Evolutionary conservation across 2,329 filamentous ascomycete genomes (phyloP).

Genomic region (Fusarium palustre): DNA sequence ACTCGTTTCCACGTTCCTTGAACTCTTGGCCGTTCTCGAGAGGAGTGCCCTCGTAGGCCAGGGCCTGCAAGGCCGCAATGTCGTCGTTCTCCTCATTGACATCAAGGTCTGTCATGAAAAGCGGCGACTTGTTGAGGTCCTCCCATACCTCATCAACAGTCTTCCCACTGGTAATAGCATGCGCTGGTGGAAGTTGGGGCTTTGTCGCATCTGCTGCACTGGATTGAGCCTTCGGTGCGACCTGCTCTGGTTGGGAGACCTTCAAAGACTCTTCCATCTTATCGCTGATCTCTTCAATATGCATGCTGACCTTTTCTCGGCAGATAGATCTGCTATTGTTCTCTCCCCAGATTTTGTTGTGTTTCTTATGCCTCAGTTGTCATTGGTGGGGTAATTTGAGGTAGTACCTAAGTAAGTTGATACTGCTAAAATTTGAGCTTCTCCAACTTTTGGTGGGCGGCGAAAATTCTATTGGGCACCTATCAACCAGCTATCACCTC

Average conservation of each 20-base stretch:
- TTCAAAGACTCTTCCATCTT: slow-evolving; percentile 54
- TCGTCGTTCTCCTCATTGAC: slow-evolving; percentile 87
- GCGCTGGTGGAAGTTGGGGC: slow-evolving; percentile 61
- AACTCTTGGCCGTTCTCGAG: slow-evolving; percentile 86
- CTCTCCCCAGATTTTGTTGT: slow-evolving; percentile 2
- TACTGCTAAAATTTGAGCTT: slow-evolving; percentile 43
- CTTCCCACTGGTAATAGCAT: slow-evolving; percentile 57
- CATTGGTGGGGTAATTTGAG: slow-evolving; percentile 21
- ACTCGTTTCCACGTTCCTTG: slow-evolving; percentile 92
- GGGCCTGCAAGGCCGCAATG: slow-evolving; percentile 86
- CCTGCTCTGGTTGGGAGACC: slow-evolving; percentile 26
- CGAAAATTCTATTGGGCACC: slow-evolving; percentile 46
- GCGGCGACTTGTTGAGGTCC: slow-evolving; percentile 73
- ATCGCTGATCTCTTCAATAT: slow-evolving; percentile 58
- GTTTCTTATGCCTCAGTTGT: slow-evolving; percentile 15
- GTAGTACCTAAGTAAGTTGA: slow-evolving; percentile 28
- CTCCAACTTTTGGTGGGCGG: slow-evolving; percentile 43
- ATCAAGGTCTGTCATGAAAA: slow-evolving; percentile 96
- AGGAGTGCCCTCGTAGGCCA: slow-evolving; percentile 92
- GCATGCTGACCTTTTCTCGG: slow-evolving; percentile 46
- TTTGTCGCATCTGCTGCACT: slow-evolving; percentile 43
- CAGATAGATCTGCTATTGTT: neutral
- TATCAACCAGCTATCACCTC: slow-evolving; percentile 26
- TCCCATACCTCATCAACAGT: slow-evolving; percentile 67
- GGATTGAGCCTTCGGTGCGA: neutral